These are phyloP conservation scores for Ballota nigra DNA, from an alignment of 257 asterid genomes.

Conservation along the genomic window DNA sequence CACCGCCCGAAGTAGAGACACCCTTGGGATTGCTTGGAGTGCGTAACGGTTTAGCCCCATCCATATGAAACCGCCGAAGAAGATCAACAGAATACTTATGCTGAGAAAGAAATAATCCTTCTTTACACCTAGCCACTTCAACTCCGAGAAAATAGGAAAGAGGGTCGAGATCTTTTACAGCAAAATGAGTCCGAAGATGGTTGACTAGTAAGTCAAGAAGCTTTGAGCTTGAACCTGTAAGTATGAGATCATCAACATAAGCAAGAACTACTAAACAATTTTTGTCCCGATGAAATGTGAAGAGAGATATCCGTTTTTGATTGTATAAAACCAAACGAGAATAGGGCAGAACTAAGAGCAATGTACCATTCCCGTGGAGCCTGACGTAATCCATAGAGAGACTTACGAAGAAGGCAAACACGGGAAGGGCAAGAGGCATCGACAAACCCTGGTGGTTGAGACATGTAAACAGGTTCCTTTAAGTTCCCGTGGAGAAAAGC, in stretches of 20 bases:
- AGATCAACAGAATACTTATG: background rate
- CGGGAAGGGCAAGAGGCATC: background rate
- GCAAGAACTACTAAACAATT: too few species aligned
- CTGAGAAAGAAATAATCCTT: background rate
- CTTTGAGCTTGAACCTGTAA: too few species aligned
- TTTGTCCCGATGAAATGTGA: too few species aligned
- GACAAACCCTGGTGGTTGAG: background rate
- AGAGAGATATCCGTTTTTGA: too few species aligned
- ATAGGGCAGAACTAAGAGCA: background rate
- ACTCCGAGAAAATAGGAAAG: background rate
- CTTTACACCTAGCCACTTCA: background rate
- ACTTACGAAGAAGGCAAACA: background rate
- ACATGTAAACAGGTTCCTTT: background rate
- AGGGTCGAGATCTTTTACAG: background rate
- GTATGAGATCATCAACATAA: too few species aligned
- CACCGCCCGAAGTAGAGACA: too few species aligned
- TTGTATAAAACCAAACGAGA: background rate
- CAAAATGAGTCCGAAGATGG: too few species aligned
- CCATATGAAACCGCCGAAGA: background rate
- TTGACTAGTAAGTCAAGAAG: too few species aligned
- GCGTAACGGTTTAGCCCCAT: background rate
- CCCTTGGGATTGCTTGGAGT: too few species aligned
- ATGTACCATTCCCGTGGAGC: background rate
- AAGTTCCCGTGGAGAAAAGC: background rate
- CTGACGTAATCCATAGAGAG: background rate